Evolutionary conservation across 257 asterid species (phyloP).

Genomic region (Henckelia pumila): DNA sequence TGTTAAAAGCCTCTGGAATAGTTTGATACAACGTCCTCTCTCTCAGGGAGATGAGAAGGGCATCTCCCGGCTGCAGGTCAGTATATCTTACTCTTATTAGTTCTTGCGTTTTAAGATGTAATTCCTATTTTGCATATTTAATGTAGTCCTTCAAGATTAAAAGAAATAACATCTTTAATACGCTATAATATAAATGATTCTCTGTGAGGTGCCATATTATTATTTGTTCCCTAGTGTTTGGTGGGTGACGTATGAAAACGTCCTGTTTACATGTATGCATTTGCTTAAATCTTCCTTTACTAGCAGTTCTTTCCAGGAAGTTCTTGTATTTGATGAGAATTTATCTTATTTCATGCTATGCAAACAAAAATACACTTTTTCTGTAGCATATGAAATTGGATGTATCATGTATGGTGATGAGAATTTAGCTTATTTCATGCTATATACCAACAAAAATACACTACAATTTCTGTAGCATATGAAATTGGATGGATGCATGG

Average conservation of each 20-base stretch:
- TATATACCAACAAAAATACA: too few species aligned
- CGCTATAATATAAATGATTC: neutral
- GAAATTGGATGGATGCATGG: too few species aligned
- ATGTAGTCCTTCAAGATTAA: neutral
- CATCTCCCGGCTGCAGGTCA: conserved; percentile 69
- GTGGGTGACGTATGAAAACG: neutral
- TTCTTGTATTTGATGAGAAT: neutral
- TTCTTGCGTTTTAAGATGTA: neutral
- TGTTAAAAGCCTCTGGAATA: conserved; percentile 59
- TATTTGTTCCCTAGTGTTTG: neutral
- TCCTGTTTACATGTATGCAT: neutral
- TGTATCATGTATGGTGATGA: too few species aligned
- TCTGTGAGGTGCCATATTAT: neutral
- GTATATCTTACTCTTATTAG: conserved; percentile 9
- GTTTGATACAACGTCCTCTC: conserved; percentile 74
- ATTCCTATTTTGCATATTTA: neutral
- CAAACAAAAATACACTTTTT: neutral
- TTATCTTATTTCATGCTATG: neutral
- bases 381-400: neutral
- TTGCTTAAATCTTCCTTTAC: neutral
- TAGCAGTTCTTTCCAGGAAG: neutral
- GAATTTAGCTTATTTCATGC: neutral
- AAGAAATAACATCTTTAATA: neutral
- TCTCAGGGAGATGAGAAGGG: conserved; percentile 72
- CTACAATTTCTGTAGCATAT: neutral